Conservation (phyloP, 257 asterid genomes). For the Primulina tabacum region DNA sequence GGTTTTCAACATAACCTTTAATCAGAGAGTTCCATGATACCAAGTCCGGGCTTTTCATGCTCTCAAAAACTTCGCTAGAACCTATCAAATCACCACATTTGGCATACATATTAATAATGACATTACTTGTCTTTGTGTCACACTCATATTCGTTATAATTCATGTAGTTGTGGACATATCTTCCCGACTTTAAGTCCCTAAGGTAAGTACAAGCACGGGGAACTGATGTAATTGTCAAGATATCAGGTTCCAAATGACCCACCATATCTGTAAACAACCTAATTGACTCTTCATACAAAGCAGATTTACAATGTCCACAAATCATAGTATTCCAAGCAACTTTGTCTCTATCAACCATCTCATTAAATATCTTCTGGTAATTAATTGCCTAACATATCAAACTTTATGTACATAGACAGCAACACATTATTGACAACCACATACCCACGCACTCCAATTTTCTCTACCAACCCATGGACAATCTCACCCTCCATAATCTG, state of each 20-base stretch:
- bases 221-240: slow-evolving; percentile 56
- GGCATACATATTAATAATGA: slow-evolving; percentile 70
- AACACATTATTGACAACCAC: slow-evolving; percentile 53
- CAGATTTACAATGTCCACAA: slow-evolving; percentile 52
- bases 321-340: slow-evolving; percentile 79
- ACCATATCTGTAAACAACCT: slow-evolving; percentile 53
- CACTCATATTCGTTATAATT: slow-evolving; percentile 45
- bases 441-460: slow-evolving; percentile 51
- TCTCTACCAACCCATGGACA: slow-evolving; percentile 63
- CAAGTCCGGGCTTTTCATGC: slow-evolving; percentile 53
- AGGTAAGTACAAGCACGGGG: slow-evolving; percentile 67
- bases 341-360: slow-evolving; percentile 59
- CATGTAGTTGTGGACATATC: slow-evolving; percentile 57
- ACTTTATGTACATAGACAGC: slow-evolving; percentile 69
- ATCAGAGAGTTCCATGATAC: slow-evolving; percentile 82
- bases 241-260: slow-evolving; percentile 50
- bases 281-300: slow-evolving; percentile 52
- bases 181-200: slow-evolving; percentile 59
- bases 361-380: slow-evolving; percentile 45
- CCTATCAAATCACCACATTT: slow-evolving; percentile 61
- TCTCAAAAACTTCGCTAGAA: slow-evolving; percentile 59
- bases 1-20: slow-evolving; percentile 49
- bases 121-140: slow-evolving; percentile 48
- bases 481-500: slow-evolving; percentile 53
- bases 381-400: slow-evolving; percentile 41